Evolutionary conservation across 768 basidiomycete species (phyloP).

Genomic region (Cystobasidium onofrii): DNA sequence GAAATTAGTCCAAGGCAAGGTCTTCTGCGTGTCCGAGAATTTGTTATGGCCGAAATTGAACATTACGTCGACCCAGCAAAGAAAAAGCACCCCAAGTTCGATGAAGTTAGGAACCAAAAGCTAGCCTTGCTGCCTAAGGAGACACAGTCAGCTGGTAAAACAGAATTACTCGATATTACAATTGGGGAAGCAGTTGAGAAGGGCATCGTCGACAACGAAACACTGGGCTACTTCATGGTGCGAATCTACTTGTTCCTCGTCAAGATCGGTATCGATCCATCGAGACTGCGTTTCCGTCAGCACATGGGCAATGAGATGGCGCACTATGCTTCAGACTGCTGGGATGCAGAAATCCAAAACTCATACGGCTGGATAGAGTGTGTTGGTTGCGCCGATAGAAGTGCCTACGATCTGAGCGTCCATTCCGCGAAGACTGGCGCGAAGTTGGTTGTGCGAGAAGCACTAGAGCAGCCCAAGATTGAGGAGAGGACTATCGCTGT

Average conservation of each 20-base stretch:
- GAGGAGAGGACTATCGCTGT: slow-evolving; percentile 69
- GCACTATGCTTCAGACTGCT: slow-evolving; percentile 97
- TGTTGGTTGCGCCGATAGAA: slow-evolving; percentile 96
- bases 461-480: slow-evolving; percentile 73
- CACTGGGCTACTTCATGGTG: slow-evolving; percentile 92
- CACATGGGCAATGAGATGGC: slow-evolving; percentile 99
- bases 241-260: slow-evolving; percentile 80
- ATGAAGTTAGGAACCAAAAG: slow-evolving; percentile 64
- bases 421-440: slow-evolving; percentile 77
- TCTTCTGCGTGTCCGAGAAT: slow-evolving; percentile 91
- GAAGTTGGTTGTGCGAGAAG: slow-evolving; percentile 74
- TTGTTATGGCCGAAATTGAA: slow-evolving; percentile 99
- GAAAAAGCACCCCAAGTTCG: slow-evolving; percentile 78
- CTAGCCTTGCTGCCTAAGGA: slow-evolving; percentile 71
- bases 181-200: slow-evolving; percentile 81
- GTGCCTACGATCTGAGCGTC: slow-evolving; percentile 89
- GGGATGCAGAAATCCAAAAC: slow-evolving; percentile 97
- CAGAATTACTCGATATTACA: slow-evolving; percentile 57
- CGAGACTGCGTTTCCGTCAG: slow-evolving; percentile 81
- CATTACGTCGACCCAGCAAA: slow-evolving; percentile 93
- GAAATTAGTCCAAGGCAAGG: slow-evolving; percentile 97
- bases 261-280: slow-evolving; percentile 80
- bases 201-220: slow-evolving; percentile 89
- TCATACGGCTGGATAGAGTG: slow-evolving; percentile 96
- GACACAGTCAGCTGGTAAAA: slow-evolving; percentile 69